Evolutionary conservation across 176 grass and related monocot species (phyloP).

Genomic region (barley (Hordeum vulgare)): MorexV3_pseudomolecules_assembly NC_058519.1:597266537-597267036

Average conservation of each 20-base stretch:
- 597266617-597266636: not conserved
- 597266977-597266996: too few species aligned
- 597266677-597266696: not conserved
- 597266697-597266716: not conserved
- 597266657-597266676: not conserved
- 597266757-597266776: too few species aligned
- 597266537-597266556: conserved; percentile 92
- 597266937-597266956: too few species aligned
- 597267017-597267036: too few species aligned
- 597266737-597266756: not conserved
- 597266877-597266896: too few species aligned
- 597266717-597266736: not conserved
- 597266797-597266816: not conserved
- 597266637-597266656: not conserved
- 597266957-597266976: too few species aligned
- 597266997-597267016: too few species aligned
- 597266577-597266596: conserved; percentile 63
- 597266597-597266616: conserved; percentile 21
- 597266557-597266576: conserved; percentile 92
- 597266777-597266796: not conserved
- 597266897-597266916: too few species aligned
- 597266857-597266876: too few species aligned
- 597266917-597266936: too few species aligned
- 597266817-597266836: too few species aligned
- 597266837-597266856: too few species aligned